These are phyloP conservation scores for Xerocomellus dryophilus DNA, from an alignment of 768 basidiomycete genomes.

Conservation along the genomic window DNA sequence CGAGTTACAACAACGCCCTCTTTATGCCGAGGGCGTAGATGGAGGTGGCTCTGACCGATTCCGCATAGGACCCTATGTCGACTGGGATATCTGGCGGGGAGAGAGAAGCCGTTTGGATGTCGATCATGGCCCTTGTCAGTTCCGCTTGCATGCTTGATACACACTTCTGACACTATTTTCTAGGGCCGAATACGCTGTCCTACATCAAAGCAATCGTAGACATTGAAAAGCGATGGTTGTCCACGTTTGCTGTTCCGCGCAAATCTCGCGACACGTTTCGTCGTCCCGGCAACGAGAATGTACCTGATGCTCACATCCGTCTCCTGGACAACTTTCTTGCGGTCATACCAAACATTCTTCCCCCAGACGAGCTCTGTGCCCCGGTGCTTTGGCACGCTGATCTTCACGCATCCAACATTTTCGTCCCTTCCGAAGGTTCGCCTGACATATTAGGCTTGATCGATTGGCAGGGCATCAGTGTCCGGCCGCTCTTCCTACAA, in stretches of 20 bases:
- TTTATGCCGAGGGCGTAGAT: slow-evolving; percentile 25
- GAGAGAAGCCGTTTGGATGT: slow-evolving; percentile 24
- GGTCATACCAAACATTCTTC: background rate
- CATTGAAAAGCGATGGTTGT: slow-evolving; percentile 1
- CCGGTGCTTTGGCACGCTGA: slow-evolving; percentile 18
- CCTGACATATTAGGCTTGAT: slow-evolving; percentile 13
- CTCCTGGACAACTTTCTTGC: slow-evolving; percentile 12
- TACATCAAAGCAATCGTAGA: slow-evolving; percentile 1
- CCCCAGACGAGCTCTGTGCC: slow-evolving; percentile 1
- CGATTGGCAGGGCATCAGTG: slow-evolving; percentile 14
- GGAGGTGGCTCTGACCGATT: slow-evolving; percentile 29
- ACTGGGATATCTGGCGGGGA: slow-evolving; percentile 28
- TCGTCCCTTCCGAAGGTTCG: slow-evolving; percentile 2
- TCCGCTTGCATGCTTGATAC: background rate
- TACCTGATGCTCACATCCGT: slow-evolving; percentile 5
- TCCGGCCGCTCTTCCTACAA: slow-evolving; percentile 17
- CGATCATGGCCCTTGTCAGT: slow-evolving; percentile 36
- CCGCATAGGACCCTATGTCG: slow-evolving; percentile 5
- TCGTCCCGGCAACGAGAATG: background rate
- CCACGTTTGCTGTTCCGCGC: background rate
- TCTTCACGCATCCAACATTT: slow-evolving; percentile 13
- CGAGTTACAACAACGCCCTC: slow-evolving; percentile 7
- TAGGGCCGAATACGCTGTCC: slow-evolving; percentile 1
- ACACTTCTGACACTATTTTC: background rate
- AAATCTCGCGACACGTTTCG: background rate